Evolutionary conservation across 306 rosid genomes (phyloP).

Genomic region (Cicer yamashitae): DNA sequence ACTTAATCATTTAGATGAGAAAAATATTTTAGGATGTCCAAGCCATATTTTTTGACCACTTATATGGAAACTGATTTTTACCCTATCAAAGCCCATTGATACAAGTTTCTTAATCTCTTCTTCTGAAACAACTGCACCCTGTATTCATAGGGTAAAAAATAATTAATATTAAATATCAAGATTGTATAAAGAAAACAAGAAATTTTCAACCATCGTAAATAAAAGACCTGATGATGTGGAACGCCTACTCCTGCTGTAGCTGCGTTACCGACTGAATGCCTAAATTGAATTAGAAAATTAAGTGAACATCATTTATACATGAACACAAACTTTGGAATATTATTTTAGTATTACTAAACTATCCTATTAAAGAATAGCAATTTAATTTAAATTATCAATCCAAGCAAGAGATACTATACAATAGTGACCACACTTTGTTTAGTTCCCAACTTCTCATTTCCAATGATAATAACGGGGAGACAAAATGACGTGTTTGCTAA

Average conservation of each 20-base stretch:
- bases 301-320: constrained; percentile 28
- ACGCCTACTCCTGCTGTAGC: constrained; percentile 57
- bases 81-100: constrained; percentile 98
- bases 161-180: constrained; percentile 40
- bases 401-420: constrained; percentile 14
- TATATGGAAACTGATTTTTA: constrained; percentile 42
- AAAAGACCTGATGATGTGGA: constrained; percentile 69
- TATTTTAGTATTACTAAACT: constrained; percentile 11
- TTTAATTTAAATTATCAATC: constrained; percentile 25
- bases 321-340: constrained; percentile 28
- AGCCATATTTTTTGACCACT: constrained; percentile 32
- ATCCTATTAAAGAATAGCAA: constrained; percentile 19
- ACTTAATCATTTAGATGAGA: constrained; percentile 17
- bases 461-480: neutral
- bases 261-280: constrained; percentile 56
- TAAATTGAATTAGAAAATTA: constrained; percentile 50
- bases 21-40: constrained; percentile 12
- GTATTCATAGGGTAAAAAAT: constrained; percentile 45
- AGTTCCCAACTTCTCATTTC: constrained; percentile 26
- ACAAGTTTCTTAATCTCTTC: constrained; percentile 81
- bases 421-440: constrained; percentile 9
- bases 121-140: constrained; percentile 73
- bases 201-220: constrained; percentile 23
- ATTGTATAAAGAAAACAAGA: constrained; percentile 37
- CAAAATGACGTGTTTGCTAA: constrained; percentile 8